Evolutionary conservation across 2,329 filamentous ascomycete genomes (phyloP).

Genomic region (Hypoxylon sp.): DNA sequence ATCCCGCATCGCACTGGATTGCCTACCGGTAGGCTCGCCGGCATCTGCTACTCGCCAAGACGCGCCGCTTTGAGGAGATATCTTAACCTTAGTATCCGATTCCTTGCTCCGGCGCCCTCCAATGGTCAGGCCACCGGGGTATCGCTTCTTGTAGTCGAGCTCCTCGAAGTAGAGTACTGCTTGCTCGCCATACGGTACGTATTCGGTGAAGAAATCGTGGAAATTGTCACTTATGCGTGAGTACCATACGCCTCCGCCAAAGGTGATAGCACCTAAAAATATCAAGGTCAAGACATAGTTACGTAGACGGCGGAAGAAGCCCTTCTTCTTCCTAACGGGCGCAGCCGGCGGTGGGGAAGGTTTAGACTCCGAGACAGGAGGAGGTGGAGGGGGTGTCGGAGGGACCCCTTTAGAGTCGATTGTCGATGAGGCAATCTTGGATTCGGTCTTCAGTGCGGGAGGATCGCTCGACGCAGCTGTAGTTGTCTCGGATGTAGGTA

Average conservation of each 20-base stretch:
- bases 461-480: conserved; percentile 63
- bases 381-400: conserved; percentile 58
- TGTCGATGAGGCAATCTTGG: conserved; percentile 57
- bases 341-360: conserved; percentile 58
- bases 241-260: conserved; percentile 91
- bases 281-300: conserved; percentile 83
- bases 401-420: conserved; percentile 59
- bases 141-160: conserved; percentile 89
- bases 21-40: conserved; percentile 49
- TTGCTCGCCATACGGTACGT: conserved; percentile 93
- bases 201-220: conserved; percentile 99
- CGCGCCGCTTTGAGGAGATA: conserved; percentile 87
- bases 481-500: conserved; percentile 68
- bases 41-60: conserved; percentile 69
- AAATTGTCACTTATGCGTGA: conserved; percentile 96
- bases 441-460: conserved; percentile 55
- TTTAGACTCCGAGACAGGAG: conserved; percentile 53
- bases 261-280: conserved; percentile 82
- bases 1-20: conserved; percentile 51
- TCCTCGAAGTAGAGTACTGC: conserved; percentile 96
- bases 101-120: conserved; percentile 69
- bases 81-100: conserved; percentile 80
- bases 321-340: conserved; percentile 71
- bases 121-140: conserved; percentile 67
- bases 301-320: conserved; percentile 79